A percentile compares a stretch with the other conserved stretches of the same genome.
Conservation (phyloP, 116 monocot species). For the Posidonia oceanica region DNA sequence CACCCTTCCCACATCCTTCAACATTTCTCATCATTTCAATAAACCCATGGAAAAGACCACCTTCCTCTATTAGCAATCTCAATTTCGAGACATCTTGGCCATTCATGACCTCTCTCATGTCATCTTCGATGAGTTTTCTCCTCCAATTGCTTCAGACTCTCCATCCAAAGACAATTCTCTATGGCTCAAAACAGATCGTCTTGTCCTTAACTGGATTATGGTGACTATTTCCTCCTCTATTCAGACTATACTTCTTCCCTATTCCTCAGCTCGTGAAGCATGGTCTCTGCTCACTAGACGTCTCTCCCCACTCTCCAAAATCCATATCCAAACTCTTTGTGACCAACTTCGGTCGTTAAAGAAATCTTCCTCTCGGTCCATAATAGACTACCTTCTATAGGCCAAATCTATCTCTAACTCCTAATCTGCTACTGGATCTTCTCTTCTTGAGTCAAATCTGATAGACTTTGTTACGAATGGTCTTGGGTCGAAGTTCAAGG, state of each 20-base stretch:
- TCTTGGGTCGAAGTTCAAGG: not conserved
- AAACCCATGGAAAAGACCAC: too few relatives aligned
- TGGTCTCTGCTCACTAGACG: not conserved
- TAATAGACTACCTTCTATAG: not conserved
- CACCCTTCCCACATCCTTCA: too few relatives aligned
- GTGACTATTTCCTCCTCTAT: not conserved
- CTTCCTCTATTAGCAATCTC: too few relatives aligned
- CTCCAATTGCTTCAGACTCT: not conserved
- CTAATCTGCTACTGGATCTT: not conserved
- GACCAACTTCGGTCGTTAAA: not conserved
- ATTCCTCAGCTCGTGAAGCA: not conserved
- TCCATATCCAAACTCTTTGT: not conserved
- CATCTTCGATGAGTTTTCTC: not conserved
- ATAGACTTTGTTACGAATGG: not conserved
- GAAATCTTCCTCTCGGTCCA: not conserved
- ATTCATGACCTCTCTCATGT: too few relatives aligned
- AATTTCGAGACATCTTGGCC: too few relatives aligned
- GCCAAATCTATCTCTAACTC: not conserved
- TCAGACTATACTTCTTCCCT: not conserved
- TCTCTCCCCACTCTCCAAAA: not conserved
- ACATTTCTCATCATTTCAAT: too few relatives aligned
- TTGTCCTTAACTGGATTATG: not conserved
- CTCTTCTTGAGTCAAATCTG: not conserved
- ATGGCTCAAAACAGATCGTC: not conserved
- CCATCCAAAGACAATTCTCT: not conserved